A percentile compares a stretch with the other conserved stretches of the same genome.
phyloP scores from a whole-genome alignment of 2,329 filamentous ascomycete genomes.

The Claviceps sp. region DNA sequence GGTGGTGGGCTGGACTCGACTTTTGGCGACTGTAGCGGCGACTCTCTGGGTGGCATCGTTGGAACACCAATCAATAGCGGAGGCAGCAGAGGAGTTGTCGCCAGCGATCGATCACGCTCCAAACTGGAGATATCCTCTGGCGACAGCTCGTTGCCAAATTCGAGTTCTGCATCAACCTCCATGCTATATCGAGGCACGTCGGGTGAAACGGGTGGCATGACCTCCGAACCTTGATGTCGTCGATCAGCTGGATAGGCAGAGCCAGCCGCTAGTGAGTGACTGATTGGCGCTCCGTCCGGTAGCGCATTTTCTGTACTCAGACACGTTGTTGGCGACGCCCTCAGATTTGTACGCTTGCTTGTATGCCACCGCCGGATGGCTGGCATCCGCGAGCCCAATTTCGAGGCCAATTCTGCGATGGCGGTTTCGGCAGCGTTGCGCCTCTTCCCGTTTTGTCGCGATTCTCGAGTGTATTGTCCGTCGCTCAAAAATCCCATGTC shows the following conservation, averaged over 20 bases:
- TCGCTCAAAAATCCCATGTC: slow-evolving; percentile 56
- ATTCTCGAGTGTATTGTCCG: slow-evolving; percentile 37
- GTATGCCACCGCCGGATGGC: slow-evolving; percentile 38
- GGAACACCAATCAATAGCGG: slow-evolving; percentile 56
- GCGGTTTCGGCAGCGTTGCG: slow-evolving; percentile 44
- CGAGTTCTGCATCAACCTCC: slow-evolving; percentile 30
- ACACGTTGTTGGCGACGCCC: slow-evolving; percentile 60
- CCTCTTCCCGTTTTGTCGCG: slow-evolving; percentile 37
- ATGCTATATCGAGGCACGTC: slow-evolving; percentile 51
- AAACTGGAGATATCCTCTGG: slow-evolving; percentile 31
- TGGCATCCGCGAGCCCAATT: slow-evolving; percentile 50
- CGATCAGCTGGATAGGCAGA: slow-evolving; percentile 31
- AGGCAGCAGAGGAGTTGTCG: slow-evolving; percentile 73
- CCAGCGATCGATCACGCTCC: slow-evolving; percentile 46
- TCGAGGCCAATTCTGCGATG: slow-evolving; percentile 47
- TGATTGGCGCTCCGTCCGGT: slow-evolving; percentile 57
- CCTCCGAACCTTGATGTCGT: slow-evolving; percentile 33
- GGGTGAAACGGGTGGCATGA: slow-evolving; percentile 42
- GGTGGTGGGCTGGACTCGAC: slow-evolving; percentile 12
- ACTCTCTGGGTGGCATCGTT: slow-evolving; percentile 47
- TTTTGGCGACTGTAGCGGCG: slow-evolving; percentile 74
- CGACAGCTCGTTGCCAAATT: slow-evolving; percentile 14
- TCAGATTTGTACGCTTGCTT: slow-evolving; percentile 29
- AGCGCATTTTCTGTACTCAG: slow-evolving; percentile 68
- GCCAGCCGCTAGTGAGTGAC: slow-evolving; percentile 62